A percentile compares a stretch with the other conserved stretches of the same genome.
phyloP scores from a whole-genome alignment of 1,139 yeast species.

The Candida buenavistaensis region DNA sequence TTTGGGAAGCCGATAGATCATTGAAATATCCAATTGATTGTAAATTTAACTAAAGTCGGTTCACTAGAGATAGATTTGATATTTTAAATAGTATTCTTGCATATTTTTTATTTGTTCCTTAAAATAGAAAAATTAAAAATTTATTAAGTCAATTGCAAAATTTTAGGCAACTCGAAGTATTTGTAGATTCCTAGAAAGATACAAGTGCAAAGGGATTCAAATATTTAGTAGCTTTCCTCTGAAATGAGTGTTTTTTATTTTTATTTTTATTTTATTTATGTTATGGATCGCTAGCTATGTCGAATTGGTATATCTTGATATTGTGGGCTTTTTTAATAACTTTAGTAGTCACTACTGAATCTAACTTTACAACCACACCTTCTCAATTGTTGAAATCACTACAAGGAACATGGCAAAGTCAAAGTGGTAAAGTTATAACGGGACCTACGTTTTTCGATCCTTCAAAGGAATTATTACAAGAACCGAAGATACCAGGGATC shows the following conservation, averaged over 20 bases:
- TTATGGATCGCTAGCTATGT: neutral
- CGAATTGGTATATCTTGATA: constrained; percentile 1
- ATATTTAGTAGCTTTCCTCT: too few species aligned
- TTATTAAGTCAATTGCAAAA: too few species aligned
- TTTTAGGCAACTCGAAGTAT: too few species aligned
- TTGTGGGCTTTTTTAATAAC: neutral
- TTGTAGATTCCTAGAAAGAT: neutral
- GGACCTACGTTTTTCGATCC: constrained; percentile 32
- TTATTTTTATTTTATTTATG: neutral
- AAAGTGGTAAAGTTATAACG: constrained; percentile 27
- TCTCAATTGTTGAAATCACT: neutral
- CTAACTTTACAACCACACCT: neutral
- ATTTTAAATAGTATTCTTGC: neutral
- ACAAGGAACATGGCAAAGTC: constrained; percentile 32
- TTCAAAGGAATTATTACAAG: constrained; percentile 26
- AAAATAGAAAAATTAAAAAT: too few species aligned
- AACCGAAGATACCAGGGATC: constrained; percentile 33
- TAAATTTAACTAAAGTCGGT: constrained; percentile 34
- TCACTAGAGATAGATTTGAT: neutral
- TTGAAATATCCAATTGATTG: constrained; percentile 64
- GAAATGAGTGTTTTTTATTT: too few species aligned
- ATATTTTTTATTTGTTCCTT: too few species aligned
- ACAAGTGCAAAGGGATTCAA: too few species aligned
- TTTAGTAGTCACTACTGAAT: too few species aligned
- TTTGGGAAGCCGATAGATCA: constrained; percentile 57